Evolutionary conservation across 2,329 filamentous ascomycete species (phyloP).

Genomic region (Bipolaris gigantea): DNA sequence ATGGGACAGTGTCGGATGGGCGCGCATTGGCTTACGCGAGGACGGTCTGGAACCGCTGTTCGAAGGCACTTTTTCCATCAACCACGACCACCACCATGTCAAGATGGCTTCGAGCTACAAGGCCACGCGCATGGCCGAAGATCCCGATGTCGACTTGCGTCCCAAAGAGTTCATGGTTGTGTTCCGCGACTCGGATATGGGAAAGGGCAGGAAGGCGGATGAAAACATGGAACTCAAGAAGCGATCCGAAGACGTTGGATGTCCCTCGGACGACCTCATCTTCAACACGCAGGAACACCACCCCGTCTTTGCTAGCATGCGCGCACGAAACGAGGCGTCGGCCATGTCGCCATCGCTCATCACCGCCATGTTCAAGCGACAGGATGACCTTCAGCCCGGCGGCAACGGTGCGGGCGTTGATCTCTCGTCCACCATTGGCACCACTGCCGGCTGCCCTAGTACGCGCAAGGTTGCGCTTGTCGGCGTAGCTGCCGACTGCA

Average conservation of each 20-base stretch:
- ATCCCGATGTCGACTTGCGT: conserved; percentile 64
- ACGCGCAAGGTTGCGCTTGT: conserved; percentile 91
- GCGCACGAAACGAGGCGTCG: conserved; percentile 53
- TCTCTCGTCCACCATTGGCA: conserved; percentile 76
- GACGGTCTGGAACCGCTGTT: conserved; percentile 83
- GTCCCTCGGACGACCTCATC: conserved; percentile 71
- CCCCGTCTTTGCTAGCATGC: conserved; percentile 61
- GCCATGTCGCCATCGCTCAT: conserved; percentile 62
- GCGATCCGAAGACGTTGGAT: conserved; percentile 54
- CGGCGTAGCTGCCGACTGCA: conserved; percentile 91
- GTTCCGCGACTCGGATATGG: conserved; percentile 87
- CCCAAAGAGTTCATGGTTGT: conserved; percentile 81
- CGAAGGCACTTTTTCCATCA: conserved; percentile 82
- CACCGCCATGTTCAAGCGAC: conserved; percentile 67
- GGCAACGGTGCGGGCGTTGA: conserved; percentile 81
- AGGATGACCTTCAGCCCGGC: conserved; percentile 67
- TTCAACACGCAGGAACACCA: conserved; percentile 80
- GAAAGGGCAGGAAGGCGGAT: conserved; percentile 26
- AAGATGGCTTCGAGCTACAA: conserved; percentile 75
- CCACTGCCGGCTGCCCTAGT: conserved; percentile 78
- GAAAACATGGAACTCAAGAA: conserved; percentile 66
- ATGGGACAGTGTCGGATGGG: conserved; percentile 86
- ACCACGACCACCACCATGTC: conserved; percentile 83
- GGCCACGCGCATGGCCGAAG: conserved; percentile 66
- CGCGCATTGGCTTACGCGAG: conserved; percentile 72